phyloP scores from a whole-genome alignment of 2,329 filamentous ascomycete species.

The Trichophyton rubrum region DNA sequence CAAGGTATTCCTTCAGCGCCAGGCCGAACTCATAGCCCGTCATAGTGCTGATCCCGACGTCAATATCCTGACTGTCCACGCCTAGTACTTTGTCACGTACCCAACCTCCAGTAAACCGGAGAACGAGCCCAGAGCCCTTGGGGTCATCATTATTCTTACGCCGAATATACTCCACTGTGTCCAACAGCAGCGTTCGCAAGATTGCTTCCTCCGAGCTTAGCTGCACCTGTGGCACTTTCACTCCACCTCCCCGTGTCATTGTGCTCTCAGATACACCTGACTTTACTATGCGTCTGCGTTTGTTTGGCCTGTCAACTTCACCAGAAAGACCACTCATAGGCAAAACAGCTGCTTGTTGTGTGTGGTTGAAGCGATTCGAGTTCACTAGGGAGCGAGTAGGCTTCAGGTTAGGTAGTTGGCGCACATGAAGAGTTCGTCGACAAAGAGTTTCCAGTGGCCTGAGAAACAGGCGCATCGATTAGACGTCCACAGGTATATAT shows the following conservation, averaged over 20 bases:
- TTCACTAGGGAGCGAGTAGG: neutral
- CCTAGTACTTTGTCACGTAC: conserved; percentile 40
- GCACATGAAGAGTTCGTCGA: neutral
- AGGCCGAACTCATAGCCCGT: conserved; percentile 38
- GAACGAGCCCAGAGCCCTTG: conserved; percentile 21
- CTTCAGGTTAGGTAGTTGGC: neutral
- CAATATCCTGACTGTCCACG: conserved; percentile 36
- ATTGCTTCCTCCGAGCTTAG: conserved; percentile 61
- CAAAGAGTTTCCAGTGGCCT: neutral
- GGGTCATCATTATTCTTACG: conserved; percentile 30
- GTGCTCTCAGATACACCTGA: conserved; percentile 7
- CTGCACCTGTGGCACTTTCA: conserved; percentile 30
- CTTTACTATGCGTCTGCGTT: conserved; percentile 23
- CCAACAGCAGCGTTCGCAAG: conserved; percentile 63
- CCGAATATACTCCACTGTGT: conserved; percentile 60
- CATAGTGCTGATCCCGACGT: conserved; percentile 39
- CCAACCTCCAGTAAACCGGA: conserved; percentile 40
- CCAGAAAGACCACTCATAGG: neutral
- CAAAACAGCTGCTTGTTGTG: neutral
- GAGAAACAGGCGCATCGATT: neutral
- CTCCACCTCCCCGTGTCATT: neutral
- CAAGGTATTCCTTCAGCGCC: conserved; percentile 32
- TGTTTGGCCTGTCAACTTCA: conserved; percentile 17
- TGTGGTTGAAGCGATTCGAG: neutral
- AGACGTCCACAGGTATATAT: neutral